Percentiles rank a stretch among this genome's conserved stretches.
These are phyloP conservation scores for Pseudogymnoascus sp. DNA, from an alignment of 2,329 filamentous ascomycete species.

Conservation along the genomic window DNA sequence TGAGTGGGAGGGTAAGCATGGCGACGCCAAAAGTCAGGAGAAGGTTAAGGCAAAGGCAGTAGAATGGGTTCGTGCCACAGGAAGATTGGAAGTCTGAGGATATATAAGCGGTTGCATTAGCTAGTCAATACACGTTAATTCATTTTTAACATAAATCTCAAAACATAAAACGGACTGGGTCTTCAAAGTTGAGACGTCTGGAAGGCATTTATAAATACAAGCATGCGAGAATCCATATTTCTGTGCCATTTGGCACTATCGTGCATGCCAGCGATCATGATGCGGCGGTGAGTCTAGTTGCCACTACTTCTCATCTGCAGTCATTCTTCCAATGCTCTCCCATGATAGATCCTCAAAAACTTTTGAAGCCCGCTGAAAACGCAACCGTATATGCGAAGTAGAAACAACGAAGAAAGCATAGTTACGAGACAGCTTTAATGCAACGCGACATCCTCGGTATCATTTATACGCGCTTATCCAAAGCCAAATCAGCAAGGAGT, in stretches of 20 bases:
- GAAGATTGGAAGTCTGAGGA: neutral
- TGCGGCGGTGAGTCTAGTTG: conserved; percentile 8
- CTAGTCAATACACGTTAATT: conserved; percentile 9
- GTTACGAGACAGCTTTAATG: conserved; percentile 6
- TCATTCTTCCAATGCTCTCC: conserved; percentile 7
- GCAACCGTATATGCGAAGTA: conserved; percentile 10
- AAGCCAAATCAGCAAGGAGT: conserved; percentile 11
- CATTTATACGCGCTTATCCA: conserved; percentile 12
- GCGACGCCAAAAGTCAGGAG: conserved; percentile 60
- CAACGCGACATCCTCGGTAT: conserved; percentile 7
- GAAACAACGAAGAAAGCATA: conserved; percentile 9
- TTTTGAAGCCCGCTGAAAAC: conserved; percentile 9
- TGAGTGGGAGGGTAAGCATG: conserved; percentile 71
- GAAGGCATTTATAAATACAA: conserved; percentile 10
- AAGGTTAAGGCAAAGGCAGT: conserved; percentile 61
- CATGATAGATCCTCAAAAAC: conserved; percentile 9
- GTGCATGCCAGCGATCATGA: conserved; percentile 10
- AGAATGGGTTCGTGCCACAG: conserved; percentile 51
- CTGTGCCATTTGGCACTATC: conserved; percentile 8
- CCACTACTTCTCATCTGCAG: conserved; percentile 7
- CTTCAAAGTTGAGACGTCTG: conserved; percentile 9
- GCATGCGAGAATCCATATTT: conserved; percentile 10
- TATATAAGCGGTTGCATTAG: conserved; percentile 2
- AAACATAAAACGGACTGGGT: conserved; percentile 8
- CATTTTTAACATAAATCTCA: neutral